Percentiles rank a stretch among this genome's conserved stretches.
phyloP scores from a whole-genome alignment of 176 grass and related monocot genomes.

The Ampelocalamus luodianensis region DNA sequence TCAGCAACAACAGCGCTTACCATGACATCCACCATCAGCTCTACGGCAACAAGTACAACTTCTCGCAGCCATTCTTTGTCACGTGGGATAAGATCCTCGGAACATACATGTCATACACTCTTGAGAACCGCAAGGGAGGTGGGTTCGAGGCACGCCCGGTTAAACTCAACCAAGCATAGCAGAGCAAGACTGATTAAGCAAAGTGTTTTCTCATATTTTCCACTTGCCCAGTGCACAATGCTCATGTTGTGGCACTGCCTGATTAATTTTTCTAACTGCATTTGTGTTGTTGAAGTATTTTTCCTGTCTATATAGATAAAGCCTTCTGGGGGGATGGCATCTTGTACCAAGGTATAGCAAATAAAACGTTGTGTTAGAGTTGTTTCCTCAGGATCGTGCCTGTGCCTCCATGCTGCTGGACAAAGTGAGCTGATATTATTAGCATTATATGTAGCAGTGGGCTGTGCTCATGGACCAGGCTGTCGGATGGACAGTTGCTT shows the following conservation, averaged over 20 bases:
- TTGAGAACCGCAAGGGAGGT: constrained; percentile 65
- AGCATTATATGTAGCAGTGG: constrained; percentile 36
- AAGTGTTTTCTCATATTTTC: neutral
- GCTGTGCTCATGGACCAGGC: constrained; percentile 41
- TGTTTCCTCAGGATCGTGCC: constrained; percentile 13
- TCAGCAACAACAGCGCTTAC: constrained; percentile 76
- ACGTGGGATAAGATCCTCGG: constrained; percentile 75
- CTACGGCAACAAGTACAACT: constrained; percentile 77
- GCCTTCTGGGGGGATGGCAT: constrained; percentile 28
- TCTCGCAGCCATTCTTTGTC: constrained; percentile 75
- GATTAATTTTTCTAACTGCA: constrained; percentile 49
- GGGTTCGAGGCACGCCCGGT: constrained; percentile 61
- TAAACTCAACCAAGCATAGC: constrained; percentile 43
- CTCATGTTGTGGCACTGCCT: constrained; percentile 7
- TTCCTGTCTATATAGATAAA: constrained; percentile 56
- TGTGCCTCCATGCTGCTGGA: constrained; percentile 1
- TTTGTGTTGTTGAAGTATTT: constrained; percentile 43
- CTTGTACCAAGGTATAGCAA: constrained; percentile 63
- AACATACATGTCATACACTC: constrained; percentile 69
- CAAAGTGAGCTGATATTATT: constrained; percentile 27
- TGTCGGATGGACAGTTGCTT: constrained; percentile 32
- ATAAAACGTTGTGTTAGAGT: constrained; percentile 40
- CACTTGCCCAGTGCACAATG: constrained; percentile 3
- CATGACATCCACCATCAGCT: constrained; percentile 81
- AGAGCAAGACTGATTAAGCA: constrained; percentile 49